A percentile compares a stretch with the other conserved stretches of the same genome.
phyloP scores from a whole-genome alignment of 225 moss, liverwort and hornwort species.

The Pleurozium schreberi region DNA sequence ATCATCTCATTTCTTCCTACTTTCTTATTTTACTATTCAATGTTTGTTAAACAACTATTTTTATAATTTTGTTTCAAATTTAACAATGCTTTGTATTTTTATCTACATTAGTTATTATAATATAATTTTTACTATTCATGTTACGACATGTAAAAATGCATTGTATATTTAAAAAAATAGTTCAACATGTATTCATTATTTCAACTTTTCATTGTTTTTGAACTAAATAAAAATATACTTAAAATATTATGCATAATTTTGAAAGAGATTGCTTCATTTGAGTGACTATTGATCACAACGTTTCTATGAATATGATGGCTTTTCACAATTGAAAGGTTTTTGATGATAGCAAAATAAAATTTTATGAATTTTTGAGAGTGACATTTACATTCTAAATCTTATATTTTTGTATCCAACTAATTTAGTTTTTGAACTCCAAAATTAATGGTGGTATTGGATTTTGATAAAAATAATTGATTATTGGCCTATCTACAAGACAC shows the following conservation, averaged over 20 bases:
- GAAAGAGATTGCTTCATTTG: background rate
- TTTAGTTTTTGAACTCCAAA: background rate
- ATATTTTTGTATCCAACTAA: too few relatives aligned
- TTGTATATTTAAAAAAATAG: background rate
- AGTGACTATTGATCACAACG: background rate
- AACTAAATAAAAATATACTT: too few relatives aligned
- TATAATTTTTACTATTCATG: background rate
- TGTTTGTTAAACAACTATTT: too few relatives aligned
- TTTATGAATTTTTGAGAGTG: too few relatives aligned
- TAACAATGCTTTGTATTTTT: background rate
- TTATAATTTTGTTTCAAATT: background rate
- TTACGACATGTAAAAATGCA: background rate
- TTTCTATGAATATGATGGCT: background rate
- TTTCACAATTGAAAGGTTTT: conserved; percentile 1
- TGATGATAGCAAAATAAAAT: too few relatives aligned
- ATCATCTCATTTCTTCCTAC: background rate
- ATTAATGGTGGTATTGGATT: background rate
- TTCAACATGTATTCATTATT: background rate
- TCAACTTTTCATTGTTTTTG: background rate
- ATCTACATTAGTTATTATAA: background rate
- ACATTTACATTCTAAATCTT: background rate
- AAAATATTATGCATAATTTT: background rate
- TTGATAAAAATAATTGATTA: background rate
- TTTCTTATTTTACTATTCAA: too few relatives aligned
- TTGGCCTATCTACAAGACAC: accelerated